These are phyloP conservation scores for Wickerhamiella occidentalis DNA, from an alignment of 805 yeast species.

Conservation along the genomic window DNA sequence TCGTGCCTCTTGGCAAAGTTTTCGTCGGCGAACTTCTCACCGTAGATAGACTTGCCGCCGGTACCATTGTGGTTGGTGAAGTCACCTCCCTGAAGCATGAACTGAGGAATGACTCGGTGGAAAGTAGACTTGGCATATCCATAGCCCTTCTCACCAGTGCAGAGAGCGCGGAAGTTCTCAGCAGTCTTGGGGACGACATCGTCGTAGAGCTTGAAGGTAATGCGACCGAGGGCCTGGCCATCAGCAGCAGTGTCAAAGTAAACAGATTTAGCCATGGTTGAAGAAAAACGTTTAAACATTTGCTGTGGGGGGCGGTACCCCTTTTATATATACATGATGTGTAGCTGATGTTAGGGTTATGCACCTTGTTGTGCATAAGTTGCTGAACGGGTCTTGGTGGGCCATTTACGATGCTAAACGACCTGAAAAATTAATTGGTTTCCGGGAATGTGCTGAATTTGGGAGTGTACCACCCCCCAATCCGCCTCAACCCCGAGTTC, in stretches of 20 bases:
- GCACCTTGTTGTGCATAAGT: slow-evolving; percentile 1
- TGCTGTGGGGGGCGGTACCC: neutral
- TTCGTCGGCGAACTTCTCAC: slow-evolving; percentile 84
- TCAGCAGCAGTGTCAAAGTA: slow-evolving; percentile 73
- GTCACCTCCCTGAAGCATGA: slow-evolving; percentile 97
- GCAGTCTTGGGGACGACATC: slow-evolving; percentile 92
- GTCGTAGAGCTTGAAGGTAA: slow-evolving; percentile 78
- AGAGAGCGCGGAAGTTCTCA: slow-evolving; percentile 88
- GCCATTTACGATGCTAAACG: neutral
- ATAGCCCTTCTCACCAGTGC: slow-evolving; percentile 90
- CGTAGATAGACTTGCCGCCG: slow-evolving; percentile 75
- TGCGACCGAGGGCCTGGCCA: slow-evolving; percentile 69
- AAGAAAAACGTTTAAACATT: slow-evolving; percentile 11
- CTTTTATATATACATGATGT: slow-evolving; percentile 5
- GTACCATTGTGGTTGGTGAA: slow-evolving; percentile 64
- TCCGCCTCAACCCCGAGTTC: neutral
- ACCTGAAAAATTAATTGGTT: neutral
- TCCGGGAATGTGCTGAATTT: neutral
- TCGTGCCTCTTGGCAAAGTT: slow-evolving; percentile 66
- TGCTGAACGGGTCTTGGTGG: neutral
- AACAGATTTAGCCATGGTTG: slow-evolving; percentile 29
- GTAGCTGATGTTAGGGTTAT: slow-evolving; percentile 6
- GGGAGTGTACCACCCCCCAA: neutral
- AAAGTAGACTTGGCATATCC: slow-evolving; percentile 78
- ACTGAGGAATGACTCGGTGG: slow-evolving; percentile 95